Evolutionary conservation across 2,329 filamentous ascomycete species (phyloP).

Genomic region (Parastagonospora avenae): DNA sequence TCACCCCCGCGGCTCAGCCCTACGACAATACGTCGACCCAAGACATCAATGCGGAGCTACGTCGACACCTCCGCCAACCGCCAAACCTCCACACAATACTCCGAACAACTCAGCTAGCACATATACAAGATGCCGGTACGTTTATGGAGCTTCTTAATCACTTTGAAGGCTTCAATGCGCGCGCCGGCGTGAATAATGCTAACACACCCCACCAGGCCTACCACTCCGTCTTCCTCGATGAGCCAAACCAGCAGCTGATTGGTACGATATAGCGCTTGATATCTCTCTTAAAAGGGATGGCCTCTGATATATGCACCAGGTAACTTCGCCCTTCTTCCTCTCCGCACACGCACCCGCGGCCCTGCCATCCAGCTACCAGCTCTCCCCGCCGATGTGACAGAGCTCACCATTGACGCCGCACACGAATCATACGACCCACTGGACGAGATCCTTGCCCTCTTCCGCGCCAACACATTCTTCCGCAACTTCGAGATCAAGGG

Average conservation of each 20-base stretch:
- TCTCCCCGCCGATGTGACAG: slow-evolving; percentile 59
- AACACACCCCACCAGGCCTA: slow-evolving; percentile 71
- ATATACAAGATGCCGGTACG: slow-evolving; percentile 55
- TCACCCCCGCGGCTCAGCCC: slow-evolving; percentile 41
- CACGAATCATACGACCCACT: slow-evolving; percentile 94
- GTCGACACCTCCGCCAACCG: slow-evolving; percentile 35
- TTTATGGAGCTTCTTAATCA: slow-evolving; percentile 1
- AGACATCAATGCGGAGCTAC: slow-evolving; percentile 25
- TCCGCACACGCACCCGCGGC: slow-evolving; percentile 94
- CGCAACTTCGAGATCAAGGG: slow-evolving; percentile 99
- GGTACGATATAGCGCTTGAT: slow-evolving; percentile 47
- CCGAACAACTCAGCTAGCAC: slow-evolving; percentile 16
- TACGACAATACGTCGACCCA: slow-evolving; percentile 34
- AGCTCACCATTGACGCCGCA: slow-evolving; percentile 72
- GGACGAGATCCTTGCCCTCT: slow-evolving; percentile 89
- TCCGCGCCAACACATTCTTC: slow-evolving; percentile 98
- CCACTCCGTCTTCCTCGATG: slow-evolving; percentile 93
- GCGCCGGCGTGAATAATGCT: slow-evolving; percentile 6
- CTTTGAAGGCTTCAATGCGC: not conserved
- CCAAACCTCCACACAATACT: slow-evolving; percentile 21
- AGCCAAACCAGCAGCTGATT: slow-evolving; percentile 71
- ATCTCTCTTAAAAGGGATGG: not conserved
- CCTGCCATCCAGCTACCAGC: slow-evolving; percentile 83
- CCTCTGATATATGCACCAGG: slow-evolving; percentile 52
- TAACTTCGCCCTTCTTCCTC: slow-evolving; percentile 92